Conservation (phyloP, 108 stramenopile species). For the Cylindrotheca closterium region DNA sequence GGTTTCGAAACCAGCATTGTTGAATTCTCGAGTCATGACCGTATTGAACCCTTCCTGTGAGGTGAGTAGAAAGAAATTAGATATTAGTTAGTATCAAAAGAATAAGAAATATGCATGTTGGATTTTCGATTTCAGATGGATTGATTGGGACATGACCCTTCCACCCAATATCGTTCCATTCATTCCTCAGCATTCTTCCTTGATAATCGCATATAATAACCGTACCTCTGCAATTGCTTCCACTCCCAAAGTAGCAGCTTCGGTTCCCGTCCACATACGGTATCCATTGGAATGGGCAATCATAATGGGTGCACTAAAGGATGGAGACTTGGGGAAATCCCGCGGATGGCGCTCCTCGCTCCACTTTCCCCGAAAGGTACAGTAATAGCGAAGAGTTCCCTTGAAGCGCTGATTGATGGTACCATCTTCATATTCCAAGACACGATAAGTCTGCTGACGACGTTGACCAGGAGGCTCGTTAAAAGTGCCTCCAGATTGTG, state of each 20-base stretch:
- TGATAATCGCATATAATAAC: too few species aligned
- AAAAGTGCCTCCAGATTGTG: constrained; percentile 7
- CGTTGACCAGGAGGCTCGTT: constrained; percentile 32
- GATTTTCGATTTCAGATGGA: too few species aligned
- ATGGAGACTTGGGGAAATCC: constrained; percentile 34
- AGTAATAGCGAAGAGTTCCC: constrained; percentile 37
- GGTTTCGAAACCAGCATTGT: constrained; percentile 37
- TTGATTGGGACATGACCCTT: too few species aligned
- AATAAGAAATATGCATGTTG: background rate
- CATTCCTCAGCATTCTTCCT: too few species aligned
- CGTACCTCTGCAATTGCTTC: constrained; percentile 49
- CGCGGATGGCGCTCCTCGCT: constrained; percentile 35
- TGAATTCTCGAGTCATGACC: constrained; percentile 35
- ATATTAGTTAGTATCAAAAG: background rate
- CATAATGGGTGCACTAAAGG: constrained; percentile 30
- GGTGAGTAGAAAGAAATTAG: background rate
- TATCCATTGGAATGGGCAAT: constrained; percentile 37
- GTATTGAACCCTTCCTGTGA: constrained; percentile 42
- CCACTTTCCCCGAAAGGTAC: constrained; percentile 55
- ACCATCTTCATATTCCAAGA: constrained; percentile 26
- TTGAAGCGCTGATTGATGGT: constrained; percentile 32
- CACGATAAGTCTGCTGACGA: constrained; percentile 30
- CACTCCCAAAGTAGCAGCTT: constrained; percentile 39
- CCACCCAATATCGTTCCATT: too few species aligned
- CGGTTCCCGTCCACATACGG: constrained; percentile 41